Percentiles rank a stretch among this genome's conserved stretches.
These are phyloP conservation scores for Xylariaceae sp. DNA, from an alignment of 2,329 filamentous ascomycete species.

Conservation along the genomic window DNA sequence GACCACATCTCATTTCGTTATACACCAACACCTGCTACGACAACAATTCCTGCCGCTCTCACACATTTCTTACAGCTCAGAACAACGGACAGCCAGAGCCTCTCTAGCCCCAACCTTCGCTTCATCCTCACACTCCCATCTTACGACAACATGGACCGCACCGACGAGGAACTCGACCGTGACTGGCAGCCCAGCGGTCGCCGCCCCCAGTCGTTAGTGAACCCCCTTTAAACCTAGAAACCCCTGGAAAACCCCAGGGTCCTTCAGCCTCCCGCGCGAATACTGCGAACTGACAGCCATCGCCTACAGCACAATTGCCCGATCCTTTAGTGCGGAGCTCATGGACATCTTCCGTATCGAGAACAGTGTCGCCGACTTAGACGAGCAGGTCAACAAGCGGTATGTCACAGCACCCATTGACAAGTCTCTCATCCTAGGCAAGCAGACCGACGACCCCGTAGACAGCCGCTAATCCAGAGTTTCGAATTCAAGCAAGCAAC, in stretches of 20 bases:
- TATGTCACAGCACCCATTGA: constrained; percentile 42
- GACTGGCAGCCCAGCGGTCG: constrained; percentile 76
- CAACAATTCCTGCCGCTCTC: too few relatives aligned
- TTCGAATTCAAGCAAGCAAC: constrained; percentile 64
- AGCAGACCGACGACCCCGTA: background rate
- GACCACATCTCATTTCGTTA: too few relatives aligned
- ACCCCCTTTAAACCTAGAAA: constrained; percentile 14
- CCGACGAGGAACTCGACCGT: constrained; percentile 68
- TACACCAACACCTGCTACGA: too few relatives aligned
- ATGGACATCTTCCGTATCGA: constrained; percentile 89
- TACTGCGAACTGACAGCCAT: constrained; percentile 16
- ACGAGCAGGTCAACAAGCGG: constrained; percentile 77
- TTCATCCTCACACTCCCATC: too few relatives aligned
- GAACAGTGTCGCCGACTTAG: constrained; percentile 68
- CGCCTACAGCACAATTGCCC: constrained; percentile 70
- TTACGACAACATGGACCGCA: constrained; percentile 32
- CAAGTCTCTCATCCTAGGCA: background rate
- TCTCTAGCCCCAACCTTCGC: too few relatives aligned
- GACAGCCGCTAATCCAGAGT: constrained; percentile 9
- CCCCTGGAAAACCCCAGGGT: background rate
- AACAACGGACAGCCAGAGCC: too few relatives aligned
- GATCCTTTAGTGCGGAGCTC: constrained; percentile 79
- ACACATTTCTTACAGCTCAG: too few relatives aligned
- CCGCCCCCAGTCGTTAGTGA: constrained; percentile 78
- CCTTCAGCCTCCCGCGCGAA: background rate